A percentile compares a stretch with the other conserved stretches of the same genome.
phyloP scores from a whole-genome alignment of 106 monocot genomes.

The Acorus calamus region DNA sequence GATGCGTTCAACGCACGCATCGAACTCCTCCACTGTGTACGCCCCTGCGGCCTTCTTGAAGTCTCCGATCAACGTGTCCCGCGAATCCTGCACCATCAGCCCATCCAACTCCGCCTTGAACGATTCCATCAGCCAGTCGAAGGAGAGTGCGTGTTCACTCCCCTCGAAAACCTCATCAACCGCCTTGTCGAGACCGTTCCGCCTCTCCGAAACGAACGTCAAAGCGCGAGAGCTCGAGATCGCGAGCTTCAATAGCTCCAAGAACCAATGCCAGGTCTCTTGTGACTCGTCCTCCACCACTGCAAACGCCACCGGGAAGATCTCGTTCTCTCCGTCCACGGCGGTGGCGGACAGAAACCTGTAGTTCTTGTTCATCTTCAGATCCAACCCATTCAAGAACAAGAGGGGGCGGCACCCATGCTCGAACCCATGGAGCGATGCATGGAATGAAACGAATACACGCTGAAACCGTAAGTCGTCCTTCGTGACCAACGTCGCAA shows the following conservation, averaged over 20 bases:
- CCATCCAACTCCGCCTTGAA: constrained; percentile 62
- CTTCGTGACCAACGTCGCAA: constrained; percentile 48
- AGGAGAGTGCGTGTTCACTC: constrained; percentile 54
- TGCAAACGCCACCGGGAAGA: constrained; percentile 80
- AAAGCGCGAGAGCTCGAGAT: constrained; percentile 39
- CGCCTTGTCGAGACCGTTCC: constrained; percentile 65
- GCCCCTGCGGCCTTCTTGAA: constrained; percentile 81
- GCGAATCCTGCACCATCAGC: constrained; percentile 52
- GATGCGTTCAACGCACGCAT: constrained; percentile 55
- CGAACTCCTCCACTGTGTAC: constrained; percentile 61
- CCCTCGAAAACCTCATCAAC: constrained; percentile 71
- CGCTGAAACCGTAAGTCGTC: constrained; percentile 62
- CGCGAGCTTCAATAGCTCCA: constrained; percentile 61
- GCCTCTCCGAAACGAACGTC: constrained; percentile 64
- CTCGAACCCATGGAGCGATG: constrained; percentile 86
- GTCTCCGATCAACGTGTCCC: constrained; percentile 57
- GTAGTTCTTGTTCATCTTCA: constrained; percentile 63
- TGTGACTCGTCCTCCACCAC: constrained; percentile 76
- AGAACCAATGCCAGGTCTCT: constrained; percentile 83
- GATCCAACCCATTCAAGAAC: constrained; percentile 73
- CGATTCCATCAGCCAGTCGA: constrained; percentile 68
- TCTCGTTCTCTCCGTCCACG: constrained; percentile 74
- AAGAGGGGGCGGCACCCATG: constrained; percentile 83
- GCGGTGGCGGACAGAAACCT: constrained; percentile 61
- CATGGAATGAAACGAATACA: constrained; percentile 80